Evolutionary conservation across 768 basidiomycete genomes (phyloP), one percentile per base, ranked within the genome.

Genomic region (Pisolithus microcarpus): DNA sequence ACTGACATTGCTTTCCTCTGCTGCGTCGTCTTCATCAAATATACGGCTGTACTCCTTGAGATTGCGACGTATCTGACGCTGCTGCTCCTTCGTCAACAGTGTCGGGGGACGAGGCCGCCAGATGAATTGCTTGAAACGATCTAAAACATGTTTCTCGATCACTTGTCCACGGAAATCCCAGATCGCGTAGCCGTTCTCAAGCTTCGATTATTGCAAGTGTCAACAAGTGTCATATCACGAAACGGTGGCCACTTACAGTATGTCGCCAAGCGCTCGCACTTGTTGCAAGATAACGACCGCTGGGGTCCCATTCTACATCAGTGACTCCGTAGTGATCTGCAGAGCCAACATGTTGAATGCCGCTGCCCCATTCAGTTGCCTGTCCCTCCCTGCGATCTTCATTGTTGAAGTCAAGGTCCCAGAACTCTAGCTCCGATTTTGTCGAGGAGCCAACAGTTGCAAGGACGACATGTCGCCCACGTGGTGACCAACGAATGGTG

Each of bases 101-200:
- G 90, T 87, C 10, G 83, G 80, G 4, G 96, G 91, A n/a, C 96
- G 85, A 23, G 95, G 94, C 34, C 96, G 85, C 95, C 95, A 99
- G 55, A 97, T 80, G 70, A 98, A 92, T 68, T 99, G 96, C 75
- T 99, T 99, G 81, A 99, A 98, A 51, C 87, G 82, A 65, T 98
- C 96, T 55, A 87, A 75, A 52, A 92, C 82, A 46, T 85, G 84
- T 65, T 90, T 88, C 65, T 87, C 79, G n/a, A 93, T 75, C 66
- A 95, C 91, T 67, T 91, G 86, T n/a, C 95, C 96, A 48, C 87
- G 87, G 80, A 96, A 97, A 71, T 98, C 94, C 92, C 94, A 98
- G 58, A 99, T 82, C 9, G 86, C 86, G 64, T 84, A 99, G 34
- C 96, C 96, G 53, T 97, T 91, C 67, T 99, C 96, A 55, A 97